Conservation (phyloP, 345 rosid genomes). For the Passiflora organensis region DNA sequence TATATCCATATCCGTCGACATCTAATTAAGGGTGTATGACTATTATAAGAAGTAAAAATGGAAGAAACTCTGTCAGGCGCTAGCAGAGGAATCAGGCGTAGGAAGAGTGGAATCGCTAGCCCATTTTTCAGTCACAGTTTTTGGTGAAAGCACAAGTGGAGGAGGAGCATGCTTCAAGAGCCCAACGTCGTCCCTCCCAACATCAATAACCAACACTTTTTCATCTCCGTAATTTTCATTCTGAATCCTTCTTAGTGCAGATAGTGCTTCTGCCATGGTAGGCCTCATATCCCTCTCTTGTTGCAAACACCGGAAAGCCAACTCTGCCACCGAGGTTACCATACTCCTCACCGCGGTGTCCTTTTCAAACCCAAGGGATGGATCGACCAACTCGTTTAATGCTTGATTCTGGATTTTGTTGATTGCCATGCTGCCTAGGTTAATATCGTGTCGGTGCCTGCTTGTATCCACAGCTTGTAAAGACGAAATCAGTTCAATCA, state of each 20-base stretch:
- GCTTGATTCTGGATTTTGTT: slow-evolving; percentile 57
- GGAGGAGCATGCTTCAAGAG: slow-evolving; percentile 42
- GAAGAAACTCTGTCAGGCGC: slow-evolving; percentile 5
- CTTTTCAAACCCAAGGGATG: slow-evolving; percentile 50
- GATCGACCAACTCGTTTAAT: slow-evolving; percentile 66
- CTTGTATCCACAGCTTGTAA: slow-evolving; percentile 63
- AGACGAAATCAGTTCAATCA: slow-evolving; percentile 64
- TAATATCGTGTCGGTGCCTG: slow-evolving; percentile 60
- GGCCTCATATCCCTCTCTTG: slow-evolving; percentile 75
- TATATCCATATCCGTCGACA: not conserved
- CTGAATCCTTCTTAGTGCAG: slow-evolving; percentile 43
- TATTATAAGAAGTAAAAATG: not conserved
- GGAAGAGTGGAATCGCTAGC: slow-evolving; percentile 35
- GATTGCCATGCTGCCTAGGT: slow-evolving; percentile 71
- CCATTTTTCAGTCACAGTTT: slow-evolving; percentile 54
- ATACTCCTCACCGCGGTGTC: slow-evolving; percentile 33
- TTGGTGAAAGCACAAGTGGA: slow-evolving; percentile 35
- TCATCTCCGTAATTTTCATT: slow-evolving; percentile 18
- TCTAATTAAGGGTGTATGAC: not conserved
- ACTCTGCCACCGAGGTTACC: slow-evolving; percentile 52
- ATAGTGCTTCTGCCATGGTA: slow-evolving; percentile 59
- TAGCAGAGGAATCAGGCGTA: slow-evolving; percentile 26
- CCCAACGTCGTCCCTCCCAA: slow-evolving; percentile 43
- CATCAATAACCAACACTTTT: slow-evolving; percentile 38
- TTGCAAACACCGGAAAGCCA: slow-evolving; percentile 78